Evolutionary conservation across 2,329 filamentous ascomycete species (phyloP).

Genomic region (Dichotomopilus funicola): DNA sequence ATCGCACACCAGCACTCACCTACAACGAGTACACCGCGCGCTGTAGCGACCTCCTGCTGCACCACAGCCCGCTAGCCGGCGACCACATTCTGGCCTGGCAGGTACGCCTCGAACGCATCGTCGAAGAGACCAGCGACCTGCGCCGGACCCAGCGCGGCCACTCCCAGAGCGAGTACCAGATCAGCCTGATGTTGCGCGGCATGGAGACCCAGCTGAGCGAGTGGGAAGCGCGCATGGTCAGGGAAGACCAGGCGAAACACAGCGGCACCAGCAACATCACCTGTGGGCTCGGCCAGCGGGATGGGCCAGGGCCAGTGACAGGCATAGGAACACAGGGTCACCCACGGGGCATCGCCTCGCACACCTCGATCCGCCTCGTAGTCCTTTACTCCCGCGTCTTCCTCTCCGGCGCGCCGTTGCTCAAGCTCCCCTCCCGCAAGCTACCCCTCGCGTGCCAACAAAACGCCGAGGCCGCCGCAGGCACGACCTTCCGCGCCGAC

Average conservation of each 20-base stretch:
- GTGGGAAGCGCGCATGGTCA: slow-evolving; percentile 33
- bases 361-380: slow-evolving; percentile 28
- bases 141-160: slow-evolving; percentile 24
- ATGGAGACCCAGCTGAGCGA: slow-evolving; percentile 42
- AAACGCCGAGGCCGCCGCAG: not conserved
- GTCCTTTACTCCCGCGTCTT: slow-evolving; percentile 35
- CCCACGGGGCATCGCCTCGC: slow-evolving; percentile 18
- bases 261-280: too few relatives aligned
- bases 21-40: slow-evolving; percentile 39
- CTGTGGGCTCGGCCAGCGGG: too few relatives aligned
- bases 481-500: slow-evolving; percentile 12
- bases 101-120: slow-evolving; percentile 35
- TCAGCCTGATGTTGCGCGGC: slow-evolving; percentile 39
- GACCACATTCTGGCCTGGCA: slow-evolving; percentile 41
- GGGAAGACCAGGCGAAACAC: too few relatives aligned
- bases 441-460: not conserved
- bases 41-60: slow-evolving; percentile 41
- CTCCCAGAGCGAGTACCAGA: slow-evolving; percentile 35
- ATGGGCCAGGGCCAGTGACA: not conserved
- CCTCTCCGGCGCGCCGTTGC: slow-evolving; percentile 34
- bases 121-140: slow-evolving; percentile 33
- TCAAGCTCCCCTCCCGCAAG: slow-evolving; percentile 23
- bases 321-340: not conserved
- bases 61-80: slow-evolving; percentile 30
- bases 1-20: slow-evolving; percentile 26